Evolutionary conservation across 192 early-diverging fungal species (phyloP), one percentile per base, ranked within the genome.

Genomic region (Rhizophagus prolifer): DNA sequence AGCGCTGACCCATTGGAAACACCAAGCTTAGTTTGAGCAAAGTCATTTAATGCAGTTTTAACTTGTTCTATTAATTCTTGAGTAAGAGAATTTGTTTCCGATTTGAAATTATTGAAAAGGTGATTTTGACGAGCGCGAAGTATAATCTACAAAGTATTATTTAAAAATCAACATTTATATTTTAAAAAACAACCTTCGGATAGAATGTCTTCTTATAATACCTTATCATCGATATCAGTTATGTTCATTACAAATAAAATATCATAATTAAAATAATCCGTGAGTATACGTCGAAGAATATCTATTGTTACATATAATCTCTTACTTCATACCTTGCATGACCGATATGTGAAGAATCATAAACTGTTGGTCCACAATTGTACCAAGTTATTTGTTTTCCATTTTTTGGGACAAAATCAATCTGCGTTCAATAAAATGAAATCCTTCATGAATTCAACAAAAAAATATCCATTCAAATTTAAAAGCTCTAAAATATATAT

Each of bases 141-240:
- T 77, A 99, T 99, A 78, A 98, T 95, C 92, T 88, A 72, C n/a
- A 36, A 31, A 61, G 9, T 28, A 61, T 25, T 41, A 66, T 19
- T 34, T 34, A 34, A 34, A 34, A 34, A 34, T 34, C 3, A 34
- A 4, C 31, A 34, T 34, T 34, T 34, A 34, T 34, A 34, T n/a
- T n/a, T n/a, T n/a, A 38, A 38, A 36, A 38, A 38, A 38, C 36
- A 38, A 38, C 5, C 4, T 8, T 38, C 36, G 0, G 7, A 6
- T 38, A 38, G 36, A 38, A 70, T 38, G n/a, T 25, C 23, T 38
- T 70, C 5, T 25, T 9, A 26, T 10, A 14, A 71, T 81, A 85
- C 85, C 81, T 99, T 99, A 81, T 99, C 97, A 81, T 99, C 97
- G 80, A 99, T 95, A 79, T 99, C 97, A 36, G 97, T 99, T 62